Evolutionary conservation across 129 eudicot genomes (phyloP), one percentile per base, ranked within the genome.

Genomic region (Apium graveolens): DNA sequence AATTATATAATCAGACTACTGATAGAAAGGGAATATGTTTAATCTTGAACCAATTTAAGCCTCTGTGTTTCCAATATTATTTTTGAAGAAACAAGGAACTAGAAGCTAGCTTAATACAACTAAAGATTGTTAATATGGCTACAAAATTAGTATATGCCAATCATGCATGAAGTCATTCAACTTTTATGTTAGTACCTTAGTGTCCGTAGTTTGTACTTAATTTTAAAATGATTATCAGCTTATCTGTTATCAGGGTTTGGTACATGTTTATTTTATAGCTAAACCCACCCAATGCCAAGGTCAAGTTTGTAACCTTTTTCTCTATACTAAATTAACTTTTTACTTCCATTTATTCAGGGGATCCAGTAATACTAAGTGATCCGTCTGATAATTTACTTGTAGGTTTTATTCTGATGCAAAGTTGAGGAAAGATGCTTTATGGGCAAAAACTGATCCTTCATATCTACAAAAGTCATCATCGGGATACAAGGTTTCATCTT

Each of bases 341-440:
- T 12, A 27, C 20, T 62, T 62, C 20, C 16, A 12, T 3, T 55
- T 2, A 29, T 66, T 31, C 39, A 12, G 41, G 31, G 7, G 70
- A 66, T 31, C 24, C 9, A 16, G 24, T 13, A 14, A 31, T 66
- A 37, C 17, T 70, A 66, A 5, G 16, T n/a, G 35, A 45, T 38
- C 21, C 42, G 3, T 55, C 35, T 78, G 70, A 31, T 76, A 69
- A 39, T 78, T 75, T n/a, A 70, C 4, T 75, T 75, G 63, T 85
- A 96, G 99, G 95, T 96, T 96, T 82, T 85, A 80, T 82, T 80
- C 90, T 76, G 89, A 87, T 81, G 97, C 83, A 74, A 91, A 90
- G 84, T 88, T 86, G 63, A 87, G 86, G 44, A 87, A 86, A 24
- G 81, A 79, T 66, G 73, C 78, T 63, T 76, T 86, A 13, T 85